A percentile compares a stretch with the other conserved stretches of the same genome.
These are phyloP conservation scores for Kurtzmaniella cleridarum DNA, from an alignment of 805 yeast genomes.

Conservation along the genomic window DNA sequence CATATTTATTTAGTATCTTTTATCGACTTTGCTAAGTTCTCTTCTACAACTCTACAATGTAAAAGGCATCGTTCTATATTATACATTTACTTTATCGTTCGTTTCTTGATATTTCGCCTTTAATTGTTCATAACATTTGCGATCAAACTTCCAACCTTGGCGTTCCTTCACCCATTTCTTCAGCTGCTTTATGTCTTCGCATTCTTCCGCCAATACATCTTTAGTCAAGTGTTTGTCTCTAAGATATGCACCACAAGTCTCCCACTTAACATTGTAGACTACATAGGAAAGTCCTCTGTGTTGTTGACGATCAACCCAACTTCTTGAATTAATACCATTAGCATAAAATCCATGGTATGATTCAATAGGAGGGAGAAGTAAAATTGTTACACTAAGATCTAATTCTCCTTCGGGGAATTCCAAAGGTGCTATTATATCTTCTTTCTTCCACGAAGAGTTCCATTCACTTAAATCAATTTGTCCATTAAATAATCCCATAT, in stretches of 20 bases:
- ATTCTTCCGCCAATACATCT: conserved; percentile 20
- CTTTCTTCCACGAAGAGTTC: conserved; percentile 24
- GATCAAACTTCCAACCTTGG: conserved; percentile 30
- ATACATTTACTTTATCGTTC: conserved; percentile 2
- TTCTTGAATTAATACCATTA: conserved; percentile 67
- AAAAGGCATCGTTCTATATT: too few species aligned
- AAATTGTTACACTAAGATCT: conserved; percentile 53
- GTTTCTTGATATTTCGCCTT: conserved; percentile 16
- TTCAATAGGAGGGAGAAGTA: conserved; percentile 65
- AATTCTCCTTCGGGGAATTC: conserved; percentile 14
- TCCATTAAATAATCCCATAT: conserved; percentile 58
- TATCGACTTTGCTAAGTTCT: too few species aligned
- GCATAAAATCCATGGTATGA: conserved; percentile 60
- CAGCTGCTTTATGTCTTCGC: conserved; percentile 15
- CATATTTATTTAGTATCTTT: too few species aligned
- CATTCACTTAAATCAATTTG: conserved; percentile 24
- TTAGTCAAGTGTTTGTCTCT: conserved; percentile 25
- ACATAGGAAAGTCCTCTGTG: conserved; percentile 82
- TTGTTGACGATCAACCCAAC: conserved; percentile 49
- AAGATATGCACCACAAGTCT: conserved; percentile 20
- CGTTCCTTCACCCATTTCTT: conserved; percentile 15
- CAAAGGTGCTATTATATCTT: conserved; percentile 22
- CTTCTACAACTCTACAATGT: too few species aligned
- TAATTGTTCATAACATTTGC: conserved; percentile 20
- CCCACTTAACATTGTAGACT: conserved; percentile 53